Evolutionary conservation across 352 stramenopile genomes (phyloP), one percentile per base, ranked within the genome.

Genomic region (Phytophthora ramorum): DNA sequence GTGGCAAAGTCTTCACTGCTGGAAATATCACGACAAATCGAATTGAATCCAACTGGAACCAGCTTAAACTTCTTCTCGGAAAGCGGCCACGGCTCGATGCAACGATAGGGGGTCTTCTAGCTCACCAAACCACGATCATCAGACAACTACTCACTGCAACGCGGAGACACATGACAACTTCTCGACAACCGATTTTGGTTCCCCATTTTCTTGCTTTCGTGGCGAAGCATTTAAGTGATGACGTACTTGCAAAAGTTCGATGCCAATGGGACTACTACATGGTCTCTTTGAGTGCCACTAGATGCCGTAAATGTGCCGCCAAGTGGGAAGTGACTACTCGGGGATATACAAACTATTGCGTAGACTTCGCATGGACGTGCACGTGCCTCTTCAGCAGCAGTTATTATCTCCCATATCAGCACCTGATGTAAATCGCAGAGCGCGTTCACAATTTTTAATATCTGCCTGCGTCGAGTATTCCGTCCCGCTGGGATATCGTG

Each of bases 31-130:
- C 40, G 10, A 49, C 47, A 1, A 66, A 53, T 22, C 47, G 58
- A 8, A 47, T 58, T 14, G 41, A 66, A n/a, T 54, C 37, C 7
- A 66, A 66, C 34, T 66, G 58, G 58, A 58, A 59, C 19, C 48
- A 47, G 7, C 0, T 66, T 1, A 66, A 59, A 13, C 12, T 50
- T 2, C 30, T 58, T 14, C 19, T 66, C 8, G 48, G 57, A 16
- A 57, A 51, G n/a, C 7, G 38, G 41, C 32, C 58, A 34, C 16
- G 48, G 3, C 37, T 58, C 1, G 58, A 53, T 10, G 22, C 38
- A 4, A 65, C 26, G 8, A 47, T 65, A n/a, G 22, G 28, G 7
- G 58, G 40, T 0, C 28, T 59, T 2, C 20, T 59, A 7, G 1
- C 19, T 7, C 48, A 66, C 28, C 58, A 64, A 37, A 19, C 45